phyloP scores from a whole-genome alignment of 805 yeast genomes.

The Cyberlindnera japonica region DNA sequence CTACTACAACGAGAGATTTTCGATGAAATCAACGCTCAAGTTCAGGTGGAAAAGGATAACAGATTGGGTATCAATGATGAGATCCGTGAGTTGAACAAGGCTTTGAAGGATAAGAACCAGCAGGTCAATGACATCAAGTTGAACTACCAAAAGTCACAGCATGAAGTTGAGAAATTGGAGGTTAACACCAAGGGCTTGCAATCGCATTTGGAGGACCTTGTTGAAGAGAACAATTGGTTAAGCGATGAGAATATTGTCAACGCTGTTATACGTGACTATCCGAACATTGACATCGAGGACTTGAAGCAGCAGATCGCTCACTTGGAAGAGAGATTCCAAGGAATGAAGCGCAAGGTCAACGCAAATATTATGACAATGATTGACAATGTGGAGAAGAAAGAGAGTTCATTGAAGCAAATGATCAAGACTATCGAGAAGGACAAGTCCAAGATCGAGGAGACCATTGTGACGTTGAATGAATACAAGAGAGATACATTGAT shows the following conservation, averaged over 20 bases:
- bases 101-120: constrained; percentile 41
- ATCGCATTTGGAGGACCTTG: constrained; percentile 40
- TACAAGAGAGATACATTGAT: constrained; percentile 80
- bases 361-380: constrained; percentile 86
- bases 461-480: constrained; percentile 76
- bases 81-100: constrained; percentile 51
- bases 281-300: constrained; percentile 59
- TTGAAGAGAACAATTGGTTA: constrained; percentile 70
- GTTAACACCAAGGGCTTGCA: constrained; percentile 36
- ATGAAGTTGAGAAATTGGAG: constrained; percentile 50
- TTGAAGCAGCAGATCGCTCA: constrained; percentile 54
- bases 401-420: constrained; percentile 69
- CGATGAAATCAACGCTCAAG: constrained; percentile 24
- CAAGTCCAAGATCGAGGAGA: constrained; percentile 83
- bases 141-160: constrained; percentile 48
- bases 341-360: constrained; percentile 78
- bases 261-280: constrained; percentile 56
- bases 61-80: constrained; percentile 75
- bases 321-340: constrained; percentile 55
- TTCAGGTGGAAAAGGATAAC: constrained; percentile 43
- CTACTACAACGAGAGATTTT: constrained; percentile 27
- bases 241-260: constrained; percentile 55
- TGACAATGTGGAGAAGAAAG: constrained; percentile 88
- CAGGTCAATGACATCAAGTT: constrained; percentile 44
- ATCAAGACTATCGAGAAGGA: constrained; percentile 85